Conservation (phyloP, 73 alveolate genomes). For the Blepharisma stoltei region DNA sequence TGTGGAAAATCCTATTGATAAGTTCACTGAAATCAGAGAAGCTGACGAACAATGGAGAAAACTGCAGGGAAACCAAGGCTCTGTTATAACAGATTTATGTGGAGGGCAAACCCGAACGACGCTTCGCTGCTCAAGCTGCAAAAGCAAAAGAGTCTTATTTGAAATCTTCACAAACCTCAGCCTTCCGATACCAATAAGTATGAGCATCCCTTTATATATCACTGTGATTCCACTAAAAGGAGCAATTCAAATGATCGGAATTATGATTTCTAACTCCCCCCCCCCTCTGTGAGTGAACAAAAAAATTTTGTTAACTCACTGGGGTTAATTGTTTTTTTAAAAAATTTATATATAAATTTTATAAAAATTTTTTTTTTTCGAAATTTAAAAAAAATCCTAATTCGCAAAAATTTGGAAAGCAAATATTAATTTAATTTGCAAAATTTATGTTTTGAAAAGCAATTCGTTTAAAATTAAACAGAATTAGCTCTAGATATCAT, state of each 20-base stretch:
- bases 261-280: background rate
- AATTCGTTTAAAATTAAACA: too few species aligned
- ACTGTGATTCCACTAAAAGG: conserved; percentile 25
- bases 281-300: too few species aligned
- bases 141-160: conserved; percentile 32
- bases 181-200: conserved; percentile 47
- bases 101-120: conserved; percentile 52
- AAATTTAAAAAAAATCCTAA: too few species aligned
- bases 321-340: too few species aligned
- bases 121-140: conserved; percentile 38
- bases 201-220: conserved; percentile 31
- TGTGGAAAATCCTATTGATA: conserved; percentile 31
- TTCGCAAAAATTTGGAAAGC: too few species aligned
- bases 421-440: too few species aligned
- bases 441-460: too few species aligned
- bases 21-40: background rate
- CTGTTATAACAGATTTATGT: conserved; percentile 49
- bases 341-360: too few species aligned
- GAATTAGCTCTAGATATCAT: too few species aligned
- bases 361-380: too few species aligned
- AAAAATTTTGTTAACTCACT: too few species aligned
- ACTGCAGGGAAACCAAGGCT: conserved; percentile 32
- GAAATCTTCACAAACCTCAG: conserved; percentile 46
- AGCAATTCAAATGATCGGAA: background rate
- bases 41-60: conserved; percentile 31